Percentiles rank a stretch among this genome's conserved stretches.
Conservation (phyloP, 2,329 filamentous ascomycete genomes). For the Celoporthe dispersa region DNA sequence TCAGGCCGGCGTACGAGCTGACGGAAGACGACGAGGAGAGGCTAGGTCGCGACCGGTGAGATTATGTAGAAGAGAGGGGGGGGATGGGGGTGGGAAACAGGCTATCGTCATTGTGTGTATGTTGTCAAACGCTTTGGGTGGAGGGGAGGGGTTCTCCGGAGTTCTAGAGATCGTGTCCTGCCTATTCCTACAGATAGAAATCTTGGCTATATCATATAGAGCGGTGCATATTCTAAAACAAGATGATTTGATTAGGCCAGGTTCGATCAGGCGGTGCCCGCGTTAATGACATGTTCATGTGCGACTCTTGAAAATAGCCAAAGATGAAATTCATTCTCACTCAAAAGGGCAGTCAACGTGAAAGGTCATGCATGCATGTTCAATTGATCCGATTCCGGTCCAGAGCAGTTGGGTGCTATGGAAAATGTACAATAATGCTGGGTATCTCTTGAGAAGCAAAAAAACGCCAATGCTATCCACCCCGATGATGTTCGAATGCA, state of each 20-base stretch:
- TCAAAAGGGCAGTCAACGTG: not conserved
- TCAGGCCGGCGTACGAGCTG: constrained; percentile 77
- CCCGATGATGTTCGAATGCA: not conserved
- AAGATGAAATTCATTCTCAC: not conserved
- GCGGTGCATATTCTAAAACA: not conserved
- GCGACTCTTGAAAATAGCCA: not conserved
- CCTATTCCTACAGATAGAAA: not conserved
- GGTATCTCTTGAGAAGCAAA: constrained; percentile 9
- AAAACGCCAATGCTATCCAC: constrained; percentile 15
- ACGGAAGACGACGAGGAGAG: constrained; percentile 77
- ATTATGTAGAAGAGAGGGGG: not conserved
- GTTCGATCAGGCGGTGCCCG: not conserved
- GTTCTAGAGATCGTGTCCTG: constrained; percentile 7
- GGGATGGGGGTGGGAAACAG: too few relatives aligned
- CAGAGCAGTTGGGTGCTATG: not conserved
- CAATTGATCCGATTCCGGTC: not conserved
- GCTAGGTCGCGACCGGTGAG: constrained; percentile 68
- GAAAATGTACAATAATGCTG: constrained; percentile 9
- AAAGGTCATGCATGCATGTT: not conserved
- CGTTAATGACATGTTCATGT: not conserved
- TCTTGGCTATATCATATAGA: constrained; percentile 8
- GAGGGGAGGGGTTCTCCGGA: not conserved
- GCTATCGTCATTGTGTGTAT: too few relatives aligned
- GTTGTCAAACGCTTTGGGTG: not conserved
- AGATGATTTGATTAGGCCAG: not conserved